Evolutionary conservation across 768 basidiomycete species (phyloP), one percentile per base, ranked within the genome.

Genomic region (Leccinum incarnatum): DNA sequence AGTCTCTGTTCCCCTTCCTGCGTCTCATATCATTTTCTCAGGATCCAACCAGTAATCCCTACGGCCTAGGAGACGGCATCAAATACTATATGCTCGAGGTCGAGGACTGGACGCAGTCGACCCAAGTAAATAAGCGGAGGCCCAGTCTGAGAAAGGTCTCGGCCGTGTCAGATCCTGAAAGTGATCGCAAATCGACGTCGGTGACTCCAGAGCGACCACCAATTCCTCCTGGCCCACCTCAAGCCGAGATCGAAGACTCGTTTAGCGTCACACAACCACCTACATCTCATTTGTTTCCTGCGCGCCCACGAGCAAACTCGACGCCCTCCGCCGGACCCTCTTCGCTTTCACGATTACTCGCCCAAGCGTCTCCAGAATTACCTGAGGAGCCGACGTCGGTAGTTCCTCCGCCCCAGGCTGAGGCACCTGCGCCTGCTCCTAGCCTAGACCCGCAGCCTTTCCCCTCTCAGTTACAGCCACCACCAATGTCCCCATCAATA

Each of bases 81-180:
- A 95, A 95, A 75, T 95, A 91, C 65, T 95, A 92, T 72, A 89
- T 93, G 85, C 83, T 95, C 19, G 90, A 95, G 74, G 93, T 95
- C 21, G 93, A 96, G 70, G 91, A 93, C 65, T 96, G 93, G 93
- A 92, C 89, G 2, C 89, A 92, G 65, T 85, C 88, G 1, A 81
- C 78, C 51, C 81, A 75, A 50, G 63, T 82, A 37, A 83, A 83
- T 57, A 89, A 87, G 70, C 83, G 86, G 49, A 79, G 83, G 51
- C 72, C 75, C 32, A 78, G 78, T 8, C 79, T 80, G 9, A 81
- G 79, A 67, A 88, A 86, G 65, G 67, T 75, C 17, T 75, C 79
- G 17, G 66, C 75, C 15, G 59, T 66, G 30, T 73, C 73, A 5
- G 73, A 73, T 55, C 73, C 73, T 2, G 82, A 82, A 49, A 76